phyloP scores from a whole-genome alignment of 805 yeast species.

The Kodamaea nitidulidarum region DNA sequence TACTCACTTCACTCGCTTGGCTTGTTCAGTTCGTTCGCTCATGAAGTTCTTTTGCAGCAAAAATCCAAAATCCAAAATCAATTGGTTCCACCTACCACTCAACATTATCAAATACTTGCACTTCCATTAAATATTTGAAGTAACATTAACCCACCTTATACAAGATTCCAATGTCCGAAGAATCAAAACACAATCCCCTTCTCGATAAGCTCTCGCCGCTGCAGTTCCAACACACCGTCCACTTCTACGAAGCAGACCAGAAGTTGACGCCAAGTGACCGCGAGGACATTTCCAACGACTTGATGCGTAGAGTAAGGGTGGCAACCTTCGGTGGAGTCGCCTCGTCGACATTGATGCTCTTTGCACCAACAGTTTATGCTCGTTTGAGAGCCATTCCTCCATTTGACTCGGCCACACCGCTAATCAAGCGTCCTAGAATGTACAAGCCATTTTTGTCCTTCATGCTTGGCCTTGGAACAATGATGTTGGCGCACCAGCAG shows the following conservation, averaged over 20 bases:
- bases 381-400: conserved; percentile 5
- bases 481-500: conserved; percentile 25
- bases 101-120: no score
- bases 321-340: conserved; percentile 25
- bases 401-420: conserved; percentile 4
- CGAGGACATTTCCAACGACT: conserved; percentile 25
- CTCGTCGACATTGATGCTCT: conserved; percentile 25
- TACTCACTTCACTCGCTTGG: no score
- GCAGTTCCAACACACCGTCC: conserved; percentile 36
- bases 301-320: conserved; percentile 21
- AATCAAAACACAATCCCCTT: conserved; percentile 18
- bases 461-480: conserved; percentile 25
- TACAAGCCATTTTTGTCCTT: conserved; percentile 33
- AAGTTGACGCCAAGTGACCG: conserved; percentile 30
- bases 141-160: no score
- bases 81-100: no score
- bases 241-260: conserved; percentile 41
- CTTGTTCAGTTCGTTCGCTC: no score
- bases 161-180: conserved; percentile 2
- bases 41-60: no score
- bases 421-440: conserved; percentile 14
- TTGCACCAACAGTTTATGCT: conserved; percentile 28
- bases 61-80: no score
- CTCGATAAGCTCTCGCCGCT: conserved; percentile 25
- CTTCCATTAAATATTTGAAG: no score